Percentiles rank a stretch among this genome's conserved stretches.
phyloP scores from a whole-genome alignment of 2,329 filamentous ascomycete species.

The Aspergillus hortae region DNA sequence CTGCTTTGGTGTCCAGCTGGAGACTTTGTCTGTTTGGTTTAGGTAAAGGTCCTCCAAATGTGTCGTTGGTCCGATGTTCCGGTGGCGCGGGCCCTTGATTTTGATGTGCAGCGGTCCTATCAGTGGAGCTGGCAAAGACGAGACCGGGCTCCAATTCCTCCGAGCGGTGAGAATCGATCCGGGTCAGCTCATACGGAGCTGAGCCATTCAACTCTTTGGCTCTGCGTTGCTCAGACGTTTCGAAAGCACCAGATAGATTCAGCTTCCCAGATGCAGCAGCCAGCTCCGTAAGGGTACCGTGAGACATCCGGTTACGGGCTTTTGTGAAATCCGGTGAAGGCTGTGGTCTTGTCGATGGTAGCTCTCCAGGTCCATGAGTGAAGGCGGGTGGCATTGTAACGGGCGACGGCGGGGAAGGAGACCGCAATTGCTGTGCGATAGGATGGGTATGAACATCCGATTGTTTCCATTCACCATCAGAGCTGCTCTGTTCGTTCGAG shows the following conservation, averaged over 20 bases:
- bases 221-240: slow-evolving; percentile 38
- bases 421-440: slow-evolving; percentile 32
- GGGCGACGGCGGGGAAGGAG: slow-evolving; percentile 66
- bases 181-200: slow-evolving; percentile 40
- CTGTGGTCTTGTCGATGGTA: slow-evolving; percentile 66
- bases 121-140: slow-evolving; percentile 2
- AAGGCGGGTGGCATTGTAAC: slow-evolving; percentile 77
- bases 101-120: slow-evolving; percentile 22
- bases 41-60: slow-evolving; percentile 5
- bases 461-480: slow-evolving; percentile 35
- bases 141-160: slow-evolving; percentile 1
- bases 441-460: slow-evolving; percentile 22
- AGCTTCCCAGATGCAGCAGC: slow-evolving; percentile 62
- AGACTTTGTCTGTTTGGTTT: slow-evolving; percentile 12
- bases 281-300: slow-evolving; percentile 75
- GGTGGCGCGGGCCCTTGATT: slow-evolving; percentile 19
- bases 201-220: slow-evolving; percentile 28
- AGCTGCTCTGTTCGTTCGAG: slow-evolving; percentile 37
- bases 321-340: slow-evolving; percentile 73
- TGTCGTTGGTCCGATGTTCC: slow-evolving; percentile 11
- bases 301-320: slow-evolving; percentile 80
- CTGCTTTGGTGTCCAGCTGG: slow-evolving; percentile 40
- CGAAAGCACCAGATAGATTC: slow-evolving; percentile 32
- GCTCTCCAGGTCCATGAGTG: slow-evolving; percentile 67
- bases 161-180: slow-evolving; percentile 21